Conservation (phyloP, 345 rosid genomes). For the Linum lewisii region DNA sequence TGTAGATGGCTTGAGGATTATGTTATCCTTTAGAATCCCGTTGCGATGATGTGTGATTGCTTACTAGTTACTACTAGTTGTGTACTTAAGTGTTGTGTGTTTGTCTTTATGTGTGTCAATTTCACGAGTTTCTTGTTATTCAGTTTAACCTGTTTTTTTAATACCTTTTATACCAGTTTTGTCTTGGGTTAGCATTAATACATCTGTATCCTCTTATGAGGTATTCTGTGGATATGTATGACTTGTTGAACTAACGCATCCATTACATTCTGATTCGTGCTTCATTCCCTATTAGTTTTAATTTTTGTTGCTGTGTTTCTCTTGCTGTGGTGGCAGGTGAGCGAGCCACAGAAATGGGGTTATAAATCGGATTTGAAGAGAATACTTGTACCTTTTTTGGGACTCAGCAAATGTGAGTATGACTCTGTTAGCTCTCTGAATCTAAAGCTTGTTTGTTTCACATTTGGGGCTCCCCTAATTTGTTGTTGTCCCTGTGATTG, state of each 20-base stretch:
- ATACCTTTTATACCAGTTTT: no score
- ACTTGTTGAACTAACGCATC: background rate
- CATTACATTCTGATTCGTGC: background rate
- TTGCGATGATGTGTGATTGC: background rate
- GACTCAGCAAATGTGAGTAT: slow-evolving; percentile 89
- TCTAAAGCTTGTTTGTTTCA: background rate
- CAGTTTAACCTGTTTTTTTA: slow-evolving; percentile 1
- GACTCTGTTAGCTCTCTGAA: background rate
- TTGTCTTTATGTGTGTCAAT: background rate
- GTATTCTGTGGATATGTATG: background rate
- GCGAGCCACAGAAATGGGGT: slow-evolving; percentile 94
- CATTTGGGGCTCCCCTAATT: background rate
- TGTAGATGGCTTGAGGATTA: background rate
- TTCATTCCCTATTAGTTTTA: background rate
- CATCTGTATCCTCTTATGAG: background rate
- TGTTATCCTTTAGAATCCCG: background rate
- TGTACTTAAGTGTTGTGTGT: background rate
- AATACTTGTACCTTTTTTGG: slow-evolving; percentile 88
- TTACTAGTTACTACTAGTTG: background rate
- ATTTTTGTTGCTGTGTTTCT: slow-evolving; percentile 15
- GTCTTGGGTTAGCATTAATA: background rate
- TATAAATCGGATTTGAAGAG: slow-evolving; percentile 74
- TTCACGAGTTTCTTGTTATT: background rate
- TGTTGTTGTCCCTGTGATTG: no score
- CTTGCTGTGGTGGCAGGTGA: slow-evolving; percentile 45